Evolutionary conservation across 495 filamentous ascomycete genomes (phyloP).

Genomic region (Aspergillus olivimuriae): DNA sequence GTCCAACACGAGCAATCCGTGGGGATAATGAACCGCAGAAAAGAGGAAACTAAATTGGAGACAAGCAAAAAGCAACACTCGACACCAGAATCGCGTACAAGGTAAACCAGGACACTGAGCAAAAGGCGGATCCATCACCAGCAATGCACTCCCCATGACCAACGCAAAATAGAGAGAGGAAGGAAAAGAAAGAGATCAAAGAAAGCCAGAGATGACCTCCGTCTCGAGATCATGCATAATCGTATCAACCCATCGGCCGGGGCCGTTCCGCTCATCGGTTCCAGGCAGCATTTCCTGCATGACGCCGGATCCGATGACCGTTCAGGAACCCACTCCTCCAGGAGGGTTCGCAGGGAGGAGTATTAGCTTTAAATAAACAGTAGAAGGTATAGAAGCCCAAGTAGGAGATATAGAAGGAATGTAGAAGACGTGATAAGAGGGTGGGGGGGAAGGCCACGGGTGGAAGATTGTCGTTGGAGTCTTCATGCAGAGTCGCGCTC

Average conservation of each 20-base stretch:
- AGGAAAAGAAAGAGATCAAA: slow-evolving; percentile 13
- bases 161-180: slow-evolving; percentile 19
- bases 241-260: slow-evolving; percentile 12
- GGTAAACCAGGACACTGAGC: slow-evolving; percentile 13
- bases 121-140: too few relatives aligned
- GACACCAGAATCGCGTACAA: slow-evolving; percentile 27
- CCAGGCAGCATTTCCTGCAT: slow-evolving; percentile 34
- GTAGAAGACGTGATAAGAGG: slow-evolving; percentile 4
- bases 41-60: slow-evolving; percentile 14
- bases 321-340: slow-evolving; percentile 3
- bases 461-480: too few relatives aligned
- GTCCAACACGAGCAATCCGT: too few relatives aligned
- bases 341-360: slow-evolving; percentile 7
- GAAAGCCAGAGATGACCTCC: slow-evolving; percentile 17
- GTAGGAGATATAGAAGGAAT: not conserved
- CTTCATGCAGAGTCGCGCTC: too few relatives aligned
- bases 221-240: slow-evolving; percentile 20
- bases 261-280: slow-evolving; percentile 3
- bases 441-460: not conserved
- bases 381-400: too few relatives aligned
- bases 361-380: slow-evolving; percentile 10
- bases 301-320: slow-evolving; percentile 22
- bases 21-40: too few relatives aligned
- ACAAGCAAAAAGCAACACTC: slow-evolving; percentile 25
- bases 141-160: slow-evolving; percentile 20